Evolutionary conservation across 1,284 basidiomycete genomes (phyloP).

Genomic region (Blastosporella zonata): DNA sequence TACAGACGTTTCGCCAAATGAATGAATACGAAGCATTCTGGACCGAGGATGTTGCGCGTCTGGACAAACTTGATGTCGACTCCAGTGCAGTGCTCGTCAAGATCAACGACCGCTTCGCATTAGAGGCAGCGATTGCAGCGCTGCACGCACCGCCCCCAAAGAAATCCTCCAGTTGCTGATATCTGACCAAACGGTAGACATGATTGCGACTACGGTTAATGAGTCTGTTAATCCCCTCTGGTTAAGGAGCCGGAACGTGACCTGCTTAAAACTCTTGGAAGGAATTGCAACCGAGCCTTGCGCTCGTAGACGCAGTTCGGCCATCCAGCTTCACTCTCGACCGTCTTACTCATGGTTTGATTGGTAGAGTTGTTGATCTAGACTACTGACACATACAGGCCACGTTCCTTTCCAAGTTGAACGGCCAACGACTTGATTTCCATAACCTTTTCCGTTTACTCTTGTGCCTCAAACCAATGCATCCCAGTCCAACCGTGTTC

Average conservation of each 20-base stretch:
- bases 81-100: not conserved
- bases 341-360: too few relatives aligned
- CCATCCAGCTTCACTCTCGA: too few relatives aligned
- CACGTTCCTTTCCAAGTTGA: too few relatives aligned
- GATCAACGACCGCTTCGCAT: not conserved
- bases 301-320: constrained; percentile 9
- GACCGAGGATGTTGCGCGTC: not conserved
- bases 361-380: too few relatives aligned
- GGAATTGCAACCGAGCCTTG: not conserved
- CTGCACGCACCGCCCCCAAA: not conserved
- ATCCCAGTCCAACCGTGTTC: too few relatives aligned
- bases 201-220: not conserved
- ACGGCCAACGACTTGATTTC: too few relatives aligned
- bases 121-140: not conserved
- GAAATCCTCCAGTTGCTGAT: constrained; percentile 5
- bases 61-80: constrained; percentile 1
- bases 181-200: constrained; percentile 5
- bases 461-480: too few relatives aligned
- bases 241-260: not conserved
- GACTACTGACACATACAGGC: too few relatives aligned
- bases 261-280: constrained; percentile 1
- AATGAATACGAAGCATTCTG: constrained; percentile 7
- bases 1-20: constrained; percentile 8
- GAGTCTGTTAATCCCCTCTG: too few relatives aligned
- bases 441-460: too few relatives aligned